phyloP scores from a whole-genome alignment of 352 stramenopile species.

The Pythium vanterpoolii region DNA sequence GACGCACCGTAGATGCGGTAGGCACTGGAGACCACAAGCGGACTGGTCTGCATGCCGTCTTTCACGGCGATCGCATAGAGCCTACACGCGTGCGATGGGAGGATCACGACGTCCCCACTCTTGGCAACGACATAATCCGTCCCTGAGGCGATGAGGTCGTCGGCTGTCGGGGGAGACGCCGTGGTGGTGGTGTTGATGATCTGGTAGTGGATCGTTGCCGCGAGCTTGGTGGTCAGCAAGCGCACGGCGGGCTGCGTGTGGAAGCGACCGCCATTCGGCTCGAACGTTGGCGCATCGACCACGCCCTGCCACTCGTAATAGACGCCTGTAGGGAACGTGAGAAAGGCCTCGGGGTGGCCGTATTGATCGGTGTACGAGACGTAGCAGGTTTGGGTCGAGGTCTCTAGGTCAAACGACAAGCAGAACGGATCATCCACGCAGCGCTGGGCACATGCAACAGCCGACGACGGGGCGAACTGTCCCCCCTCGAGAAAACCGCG shows the following conservation, averaged over 20 bases:
- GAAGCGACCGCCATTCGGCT: conserved; percentile 54
- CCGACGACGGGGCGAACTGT: conserved; percentile 32
- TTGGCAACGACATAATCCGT: conserved; percentile 28
- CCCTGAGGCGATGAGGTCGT: conserved; percentile 25
- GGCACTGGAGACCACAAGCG: conserved; percentile 41
- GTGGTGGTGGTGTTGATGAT: conserved; percentile 29
- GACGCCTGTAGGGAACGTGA: conserved; percentile 57
- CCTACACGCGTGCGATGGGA: conserved; percentile 56
- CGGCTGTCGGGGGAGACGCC: not conserved
- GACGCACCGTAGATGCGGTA: conserved; percentile 62
- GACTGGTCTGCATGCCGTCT: conserved; percentile 50
- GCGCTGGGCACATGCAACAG: conserved; percentile 34
- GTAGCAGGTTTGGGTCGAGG: conserved; percentile 53
- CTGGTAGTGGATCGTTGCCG: conserved; percentile 58
- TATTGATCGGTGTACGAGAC: conserved; percentile 73
- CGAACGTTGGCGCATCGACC: conserved; percentile 42
- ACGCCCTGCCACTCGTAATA: conserved; percentile 80
- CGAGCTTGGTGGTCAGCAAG: conserved; percentile 51
- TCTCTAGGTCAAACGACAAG: conserved; percentile 76
- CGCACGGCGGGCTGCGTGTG: conserved; percentile 52
- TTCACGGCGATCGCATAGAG: conserved; percentile 66
- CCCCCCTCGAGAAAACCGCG: conserved; percentile 60
- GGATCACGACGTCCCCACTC: conserved; percentile 44
- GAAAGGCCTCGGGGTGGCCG: conserved; percentile 53
- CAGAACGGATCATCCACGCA: conserved; percentile 52